Evolutionary conservation across 2,329 filamentous ascomycete genomes (phyloP), one percentile per base, ranked within the genome.

Genomic region (Stagonosporopsis chrysanthemi): DNA sequence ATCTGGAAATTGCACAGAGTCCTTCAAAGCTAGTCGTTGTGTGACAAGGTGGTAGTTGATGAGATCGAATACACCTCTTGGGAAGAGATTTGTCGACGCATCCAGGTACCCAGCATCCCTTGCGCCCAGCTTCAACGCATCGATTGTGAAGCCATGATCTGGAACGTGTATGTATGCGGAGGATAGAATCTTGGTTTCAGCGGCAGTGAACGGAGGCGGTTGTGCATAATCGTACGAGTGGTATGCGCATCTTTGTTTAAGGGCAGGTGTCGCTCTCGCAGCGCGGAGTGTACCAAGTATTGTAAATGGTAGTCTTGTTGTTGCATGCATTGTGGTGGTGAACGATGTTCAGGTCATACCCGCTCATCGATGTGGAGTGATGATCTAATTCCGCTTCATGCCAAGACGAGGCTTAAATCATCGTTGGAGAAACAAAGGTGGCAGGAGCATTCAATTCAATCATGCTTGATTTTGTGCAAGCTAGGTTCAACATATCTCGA

Each of bases 91-190:
- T 9, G 90, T 87, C 57, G 91, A 93, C 56, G 94, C 92, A 72
- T 95, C 91, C 49, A 92, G 87, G 75, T 94, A 97, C 41, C 93
- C 92, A 17, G 88, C 87, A 70, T 97, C 92, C 69, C 87, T 87
- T 59, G 91, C 91, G 60, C 94, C 95, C 22, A 90, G 84, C 40
- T 86, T 84, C 9, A 99, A 83, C 0, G 93, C 82, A 19, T 85
- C 82, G 45, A 83, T 79, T 0, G 91, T 91, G 82, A 98, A 99
- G 73, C 95, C 95, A 74, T 92, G 85, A 47, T 83, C 76, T 17
- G 92, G 92, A 9, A 98, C 87, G 75, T 96, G 90, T 28, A 79
- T 74, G 67, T 95, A 86, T 17, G 93, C 90, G n/a, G 92, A 87
- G 42, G 89, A 83, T 61, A 99, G 90, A 73, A 98, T 96, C 54